phyloP scores from a whole-genome alignment of 495 filamentous ascomycete species.

The Staphylotrichum longicolle region DNA sequence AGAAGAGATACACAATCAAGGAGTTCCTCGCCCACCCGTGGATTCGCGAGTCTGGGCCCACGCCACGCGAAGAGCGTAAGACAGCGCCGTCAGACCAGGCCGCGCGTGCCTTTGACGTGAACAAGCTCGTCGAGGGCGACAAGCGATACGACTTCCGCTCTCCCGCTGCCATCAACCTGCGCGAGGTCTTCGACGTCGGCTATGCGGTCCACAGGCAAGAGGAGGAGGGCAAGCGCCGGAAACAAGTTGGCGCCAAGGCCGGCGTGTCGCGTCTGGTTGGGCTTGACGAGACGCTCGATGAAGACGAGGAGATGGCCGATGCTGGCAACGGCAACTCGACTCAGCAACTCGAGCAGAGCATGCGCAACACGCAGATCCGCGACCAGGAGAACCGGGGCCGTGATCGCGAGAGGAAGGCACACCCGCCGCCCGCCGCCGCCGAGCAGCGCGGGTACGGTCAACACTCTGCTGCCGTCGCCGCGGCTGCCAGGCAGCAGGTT shows the following conservation, averaged over 20 bases:
- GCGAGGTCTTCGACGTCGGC: conserved; percentile 95
- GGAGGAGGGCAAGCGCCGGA: conserved; percentile 89
- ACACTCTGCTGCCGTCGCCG: conserved; percentile 71
- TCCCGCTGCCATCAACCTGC: conserved; percentile 89
- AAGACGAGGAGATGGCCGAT: conserved; percentile 51
- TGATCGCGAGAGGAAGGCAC: conserved; percentile 41
- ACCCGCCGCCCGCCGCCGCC: conserved; percentile 28
- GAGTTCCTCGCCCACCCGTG: conserved; percentile 91
- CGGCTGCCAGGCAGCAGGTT: conserved; percentile 75
- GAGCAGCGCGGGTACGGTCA: conserved; percentile 74
- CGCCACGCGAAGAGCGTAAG: conserved; percentile 63
- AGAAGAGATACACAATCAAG: conserved; percentile 82
- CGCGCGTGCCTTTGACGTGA: conserved; percentile 53
- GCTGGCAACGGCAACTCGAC: conserved; percentile 61
- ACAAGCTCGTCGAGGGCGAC: conserved; percentile 58
- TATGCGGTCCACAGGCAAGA: conserved; percentile 96
- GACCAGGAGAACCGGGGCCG: conserved; percentile 52
- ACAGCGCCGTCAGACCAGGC: conserved; percentile 42
- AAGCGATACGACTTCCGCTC: conserved; percentile 89
- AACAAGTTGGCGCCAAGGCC: conserved; percentile 64
- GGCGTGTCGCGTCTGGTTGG: conserved; percentile 55
- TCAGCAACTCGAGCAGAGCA: conserved; percentile 76
- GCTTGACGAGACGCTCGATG: conserved; percentile 69
- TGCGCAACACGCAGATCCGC: conserved; percentile 75
- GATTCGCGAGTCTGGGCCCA: conserved; percentile 63